Percentiles rank a stretch among this genome's conserved stretches.
phyloP scores from a whole-genome alignment of 352 stramenopile genomes.

The Phytophthora idaei region DNA sequence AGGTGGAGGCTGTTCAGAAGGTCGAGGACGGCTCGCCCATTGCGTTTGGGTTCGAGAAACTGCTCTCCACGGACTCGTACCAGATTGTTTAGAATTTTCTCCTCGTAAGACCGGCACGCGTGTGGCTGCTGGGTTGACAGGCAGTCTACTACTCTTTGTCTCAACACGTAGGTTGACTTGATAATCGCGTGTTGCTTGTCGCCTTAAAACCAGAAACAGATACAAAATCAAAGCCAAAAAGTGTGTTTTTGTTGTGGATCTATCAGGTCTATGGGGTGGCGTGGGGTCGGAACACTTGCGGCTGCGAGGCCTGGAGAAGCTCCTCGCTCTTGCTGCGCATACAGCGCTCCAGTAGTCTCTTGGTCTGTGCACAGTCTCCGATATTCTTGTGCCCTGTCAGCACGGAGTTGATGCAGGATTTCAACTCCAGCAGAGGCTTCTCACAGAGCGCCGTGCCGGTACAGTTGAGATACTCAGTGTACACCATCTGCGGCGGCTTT shows the following conservation, averaged over 20 bases:
- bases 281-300: slow-evolving; percentile 59
- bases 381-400: slow-evolving; percentile 44
- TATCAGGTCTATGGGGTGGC: slow-evolving; percentile 27
- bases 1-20: slow-evolving; percentile 78
- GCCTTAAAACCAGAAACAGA: slow-evolving; percentile 42
- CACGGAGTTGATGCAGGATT: slow-evolving; percentile 53
- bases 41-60: slow-evolving; percentile 86
- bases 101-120: slow-evolving; percentile 6
- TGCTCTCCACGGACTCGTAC: slow-evolving; percentile 88
- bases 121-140: slow-evolving; percentile 17
- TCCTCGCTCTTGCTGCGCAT: slow-evolving; percentile 67
- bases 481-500: slow-evolving; percentile 53
- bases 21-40: slow-evolving; percentile 76
- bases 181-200: slow-evolving; percentile 17
- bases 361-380: slow-evolving; percentile 51
- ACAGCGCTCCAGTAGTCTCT: slow-evolving; percentile 78
- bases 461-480: slow-evolving; percentile 72
- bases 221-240: slow-evolving; percentile 39
- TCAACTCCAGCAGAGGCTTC: slow-evolving; percentile 56
- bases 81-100: slow-evolving; percentile 81
- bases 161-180: slow-evolving; percentile 24
- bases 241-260: slow-evolving; percentile 36
- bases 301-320: slow-evolving; percentile 66
- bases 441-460: slow-evolving; percentile 55
- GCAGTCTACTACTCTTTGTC: background rate